These are phyloP conservation scores for Lichtheimia hyalospora DNA, from an alignment of 371 early-diverging fungal genomes.

Conservation along the genomic window DNA sequence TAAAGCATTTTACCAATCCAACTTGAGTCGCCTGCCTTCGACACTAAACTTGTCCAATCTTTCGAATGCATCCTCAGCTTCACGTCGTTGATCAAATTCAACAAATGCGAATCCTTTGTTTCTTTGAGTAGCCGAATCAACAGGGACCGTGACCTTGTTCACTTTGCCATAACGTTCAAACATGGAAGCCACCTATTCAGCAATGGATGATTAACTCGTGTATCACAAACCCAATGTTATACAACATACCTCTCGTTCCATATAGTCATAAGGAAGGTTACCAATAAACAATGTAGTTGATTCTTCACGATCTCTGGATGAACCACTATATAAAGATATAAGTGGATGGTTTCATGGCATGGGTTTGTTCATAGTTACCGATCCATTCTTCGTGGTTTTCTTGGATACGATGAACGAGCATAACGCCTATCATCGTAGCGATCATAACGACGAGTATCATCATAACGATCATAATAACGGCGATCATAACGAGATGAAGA, in stretches of 20 bases:
- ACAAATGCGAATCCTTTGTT: conserved; percentile 88
- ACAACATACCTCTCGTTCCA: conserved; percentile 61
- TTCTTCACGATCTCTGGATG: conserved; percentile 62
- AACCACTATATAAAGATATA: conserved; percentile 35
- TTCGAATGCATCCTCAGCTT: conserved; percentile 77
- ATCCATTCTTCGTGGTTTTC: background rate
- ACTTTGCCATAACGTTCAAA: conserved; percentile 77
- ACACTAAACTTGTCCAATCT: conserved; percentile 72
- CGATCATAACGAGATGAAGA: background rate
- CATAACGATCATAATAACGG: background rate
- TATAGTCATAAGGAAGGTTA: conserved; percentile 77
- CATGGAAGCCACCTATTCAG: conserved; percentile 52
- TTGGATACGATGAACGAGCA: background rate
- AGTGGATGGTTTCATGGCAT: background rate
- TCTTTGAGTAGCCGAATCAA: conserved; percentile 69
- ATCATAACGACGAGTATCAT: background rate
- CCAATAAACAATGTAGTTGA: conserved; percentile 76
- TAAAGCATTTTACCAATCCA: conserved; percentile 63
- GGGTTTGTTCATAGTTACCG: background rate
- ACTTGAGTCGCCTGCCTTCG: conserved; percentile 71
- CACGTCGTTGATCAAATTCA: conserved; percentile 73
- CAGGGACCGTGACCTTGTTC: conserved; percentile 65
- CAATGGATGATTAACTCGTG: background rate
- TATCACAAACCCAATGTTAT: background rate
- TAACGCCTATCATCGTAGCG: background rate